A percentile compares a stretch with the other conserved stretches of the same genome.
These are phyloP conservation scores for Pelargonium australe DNA, from an alignment of 441 rosid genomes.

Conservation along the genomic window DNA sequence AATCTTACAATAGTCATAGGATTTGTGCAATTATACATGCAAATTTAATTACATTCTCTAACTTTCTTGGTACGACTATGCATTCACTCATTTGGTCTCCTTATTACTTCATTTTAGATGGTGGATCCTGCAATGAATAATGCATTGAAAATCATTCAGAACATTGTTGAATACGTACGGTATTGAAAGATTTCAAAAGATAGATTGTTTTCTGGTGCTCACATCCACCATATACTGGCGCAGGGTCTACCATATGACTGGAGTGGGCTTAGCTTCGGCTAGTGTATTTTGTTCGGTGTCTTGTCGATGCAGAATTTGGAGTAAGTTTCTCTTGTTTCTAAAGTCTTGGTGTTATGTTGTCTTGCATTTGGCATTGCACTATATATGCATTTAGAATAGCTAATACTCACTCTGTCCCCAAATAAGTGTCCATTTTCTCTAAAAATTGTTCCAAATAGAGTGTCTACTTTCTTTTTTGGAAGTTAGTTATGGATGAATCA, in stretches of 20 bases:
- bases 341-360: background rate
- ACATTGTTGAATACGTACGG: constrained; percentile 39
- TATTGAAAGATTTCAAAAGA: constrained; percentile 56
- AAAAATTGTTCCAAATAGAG: too few species aligned
- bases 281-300: constrained; percentile 78
- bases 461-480: too few species aligned
- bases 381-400: background rate
- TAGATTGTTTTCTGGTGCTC: constrained; percentile 69
- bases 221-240: constrained; percentile 60
- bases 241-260: constrained; percentile 25
- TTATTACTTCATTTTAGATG: constrained; percentile 29
- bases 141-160: constrained; percentile 53
- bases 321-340: constrained; percentile 31
- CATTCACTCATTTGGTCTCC: background rate
- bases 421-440: too few species aligned
- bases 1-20: background rate
- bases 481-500: too few species aligned
- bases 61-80: background rate
- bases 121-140: constrained; percentile 91
- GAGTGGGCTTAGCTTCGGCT: constrained; percentile 93
- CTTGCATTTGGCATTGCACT: background rate
- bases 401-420: background rate
- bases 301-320: constrained; percentile 70
- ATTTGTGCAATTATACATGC: background rate
- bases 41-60: background rate